Conservation (phyloP, 2,329 filamentous ascomycete genomes). For the Aureobasidium subglaciale region DNA sequence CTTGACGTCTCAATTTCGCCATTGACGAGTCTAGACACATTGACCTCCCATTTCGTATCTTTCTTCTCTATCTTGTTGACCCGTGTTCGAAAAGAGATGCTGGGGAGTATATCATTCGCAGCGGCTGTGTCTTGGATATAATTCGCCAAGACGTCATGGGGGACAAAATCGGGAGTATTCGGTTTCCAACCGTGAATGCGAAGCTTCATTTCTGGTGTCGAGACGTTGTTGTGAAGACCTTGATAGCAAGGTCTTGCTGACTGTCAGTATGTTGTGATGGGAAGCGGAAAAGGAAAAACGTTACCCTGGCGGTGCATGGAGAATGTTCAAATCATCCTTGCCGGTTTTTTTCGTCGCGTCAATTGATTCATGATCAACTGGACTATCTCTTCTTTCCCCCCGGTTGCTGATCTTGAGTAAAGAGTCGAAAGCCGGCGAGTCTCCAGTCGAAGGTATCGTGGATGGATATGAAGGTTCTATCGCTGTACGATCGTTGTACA, state of each 20-base stretch:
- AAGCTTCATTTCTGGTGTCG: conserved; percentile 44
- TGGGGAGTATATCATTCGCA: conserved; percentile 42
- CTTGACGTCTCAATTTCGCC: conserved; percentile 15
- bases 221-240: conserved; percentile 48
- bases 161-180: conserved; percentile 53
- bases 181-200: conserved; percentile 50
- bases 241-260: conserved; percentile 43
- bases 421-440: conserved; percentile 23
- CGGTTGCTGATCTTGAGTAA: background rate
- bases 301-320: conserved; percentile 47
- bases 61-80: conserved; percentile 48
- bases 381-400: conserved; percentile 18
- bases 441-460: conserved; percentile 29
- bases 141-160: conserved; percentile 48
- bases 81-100: conserved; percentile 52
- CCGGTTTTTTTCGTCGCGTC: background rate
- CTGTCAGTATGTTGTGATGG: background rate
- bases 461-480: conserved; percentile 43
- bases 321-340: conserved; percentile 15
- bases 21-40: conserved; percentile 39
- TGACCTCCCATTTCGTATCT: conserved; percentile 44
- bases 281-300: background rate
- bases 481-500: conserved; percentile 44
- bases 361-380: background rate
- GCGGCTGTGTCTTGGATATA: conserved; percentile 56